Percentiles rank a stretch among this genome's conserved stretches.
Conservation (phyloP, 495 filamentous ascomycete species). For the Usnea hakonensis region DNA sequence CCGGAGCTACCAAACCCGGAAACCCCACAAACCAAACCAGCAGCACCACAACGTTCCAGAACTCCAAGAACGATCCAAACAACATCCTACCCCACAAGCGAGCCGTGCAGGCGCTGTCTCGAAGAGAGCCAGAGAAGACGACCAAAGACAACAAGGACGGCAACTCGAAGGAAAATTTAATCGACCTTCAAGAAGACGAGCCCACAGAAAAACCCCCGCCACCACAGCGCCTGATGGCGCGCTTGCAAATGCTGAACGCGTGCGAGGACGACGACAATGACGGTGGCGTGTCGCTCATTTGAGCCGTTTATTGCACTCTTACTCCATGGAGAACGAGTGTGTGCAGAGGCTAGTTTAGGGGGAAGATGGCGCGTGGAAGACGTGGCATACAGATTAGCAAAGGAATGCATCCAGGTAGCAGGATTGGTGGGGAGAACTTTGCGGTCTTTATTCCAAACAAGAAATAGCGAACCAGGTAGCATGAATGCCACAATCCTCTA, state of each 20-base stretch:
- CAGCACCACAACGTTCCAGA: neutral
- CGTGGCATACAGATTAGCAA: too few species aligned
- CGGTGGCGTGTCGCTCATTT: neutral
- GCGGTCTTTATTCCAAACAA: too few species aligned
- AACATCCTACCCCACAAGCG: constrained; percentile 1
- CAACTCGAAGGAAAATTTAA: neutral
- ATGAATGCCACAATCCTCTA: too few species aligned
- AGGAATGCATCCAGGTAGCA: too few species aligned
- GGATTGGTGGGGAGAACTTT: too few species aligned
- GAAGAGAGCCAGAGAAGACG: neutral
- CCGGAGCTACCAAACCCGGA: neutral
- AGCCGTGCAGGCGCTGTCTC: too few species aligned
- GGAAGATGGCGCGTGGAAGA: neutral
- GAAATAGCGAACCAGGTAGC: too few species aligned
- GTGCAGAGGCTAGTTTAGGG: constrained; percentile 6
- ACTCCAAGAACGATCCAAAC: neutral
- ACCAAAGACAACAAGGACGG: neutral
- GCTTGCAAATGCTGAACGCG: neutral
- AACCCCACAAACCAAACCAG: neutral
- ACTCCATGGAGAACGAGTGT: constrained; percentile 10
- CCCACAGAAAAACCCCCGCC: neutral
- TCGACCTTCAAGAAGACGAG: neutral
- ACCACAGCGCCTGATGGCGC: neutral
- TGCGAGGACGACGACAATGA: neutral
- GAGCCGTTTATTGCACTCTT: neutral